These are phyloP conservation scores for Peronospora farinosa DNA, from an alignment of 352 stramenopile species.

Conservation along the genomic window DNA sequence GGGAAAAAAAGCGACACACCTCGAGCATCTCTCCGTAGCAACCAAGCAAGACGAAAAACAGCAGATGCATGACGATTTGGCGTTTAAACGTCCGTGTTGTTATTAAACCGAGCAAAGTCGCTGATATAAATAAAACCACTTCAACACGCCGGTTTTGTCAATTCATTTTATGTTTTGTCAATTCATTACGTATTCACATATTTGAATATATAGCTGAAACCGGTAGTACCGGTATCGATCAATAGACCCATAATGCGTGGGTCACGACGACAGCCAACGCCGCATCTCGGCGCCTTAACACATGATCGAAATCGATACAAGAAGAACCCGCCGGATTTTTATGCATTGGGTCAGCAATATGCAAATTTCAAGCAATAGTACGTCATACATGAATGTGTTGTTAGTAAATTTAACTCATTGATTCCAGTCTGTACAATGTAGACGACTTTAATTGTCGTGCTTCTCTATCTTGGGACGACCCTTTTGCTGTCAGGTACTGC, in stretches of 20 bases:
- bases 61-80: slow-evolving; percentile 40
- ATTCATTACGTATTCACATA: background rate
- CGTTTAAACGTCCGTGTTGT: slow-evolving; percentile 18
- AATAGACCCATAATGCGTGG: slow-evolving; percentile 26
- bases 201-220: background rate
- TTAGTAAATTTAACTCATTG: background rate
- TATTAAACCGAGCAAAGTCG: background rate
- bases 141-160: background rate
- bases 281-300: slow-evolving; percentile 49
- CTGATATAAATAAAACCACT: background rate
- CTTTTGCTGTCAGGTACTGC: slow-evolving; percentile 56
- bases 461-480: slow-evolving; percentile 69
- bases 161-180: no score
- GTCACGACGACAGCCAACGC: slow-evolving; percentile 48
- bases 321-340: slow-evolving; percentile 64
- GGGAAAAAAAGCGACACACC: slow-evolving; percentile 13
- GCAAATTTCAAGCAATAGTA: slow-evolving; percentile 61
- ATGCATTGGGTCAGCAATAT: slow-evolving; percentile 55
- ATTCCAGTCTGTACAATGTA: slow-evolving; percentile 52
- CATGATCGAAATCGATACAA: slow-evolving; percentile 79
- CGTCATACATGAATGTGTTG: slow-evolving; percentile 7
- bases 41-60: slow-evolving; percentile 35
- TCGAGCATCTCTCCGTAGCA: slow-evolving; percentile 18
- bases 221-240: background rate
- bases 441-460: slow-evolving; percentile 48